Conservation (phyloP, 176 grass and related monocot genomes). For the Hyparrhenia diplandra region DNA sequence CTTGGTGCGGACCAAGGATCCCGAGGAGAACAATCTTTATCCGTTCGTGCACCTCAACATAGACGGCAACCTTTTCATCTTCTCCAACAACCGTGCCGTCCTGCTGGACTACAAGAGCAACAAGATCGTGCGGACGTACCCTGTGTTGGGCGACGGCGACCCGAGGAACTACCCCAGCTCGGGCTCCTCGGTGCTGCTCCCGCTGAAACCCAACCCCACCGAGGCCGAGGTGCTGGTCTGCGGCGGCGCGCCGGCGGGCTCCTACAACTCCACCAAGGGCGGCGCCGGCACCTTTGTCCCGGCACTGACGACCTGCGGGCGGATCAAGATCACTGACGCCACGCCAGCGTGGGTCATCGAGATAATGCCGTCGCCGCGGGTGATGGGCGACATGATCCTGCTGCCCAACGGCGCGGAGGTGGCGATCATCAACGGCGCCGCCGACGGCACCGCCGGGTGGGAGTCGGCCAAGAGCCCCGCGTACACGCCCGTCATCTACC, state of each 20-base stretch:
- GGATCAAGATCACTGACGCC: slow-evolving; percentile 72
- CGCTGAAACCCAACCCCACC: slow-evolving; percentile 49
- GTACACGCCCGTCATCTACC: slow-evolving; percentile 51
- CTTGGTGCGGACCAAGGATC: slow-evolving; percentile 40
- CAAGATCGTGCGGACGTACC: slow-evolving; percentile 52
- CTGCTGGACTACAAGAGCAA: slow-evolving; percentile 65
- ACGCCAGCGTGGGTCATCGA: slow-evolving; percentile 60
- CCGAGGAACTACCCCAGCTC: slow-evolving; percentile 83
- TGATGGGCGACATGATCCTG: slow-evolving; percentile 87
- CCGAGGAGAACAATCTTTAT: slow-evolving; percentile 83
- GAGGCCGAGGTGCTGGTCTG: slow-evolving; percentile 79
- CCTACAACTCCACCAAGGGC: slow-evolving; percentile 40
- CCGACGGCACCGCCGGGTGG: slow-evolving; percentile 65
- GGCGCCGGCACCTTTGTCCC: slow-evolving; percentile 17
- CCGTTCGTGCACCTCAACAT: slow-evolving; percentile 78
- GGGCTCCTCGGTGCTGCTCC: slow-evolving; percentile 70
- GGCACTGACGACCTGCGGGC: slow-evolving; percentile 60
- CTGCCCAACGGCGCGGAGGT: slow-evolving; percentile 67
- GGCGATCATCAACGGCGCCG: slow-evolving; percentile 66
- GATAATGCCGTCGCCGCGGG: slow-evolving; percentile 73
- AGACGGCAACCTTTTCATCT: slow-evolving; percentile 85
- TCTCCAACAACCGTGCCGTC: slow-evolving; percentile 73
- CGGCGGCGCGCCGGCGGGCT: slow-evolving; percentile 61
- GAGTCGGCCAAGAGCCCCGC: slow-evolving; percentile 39
- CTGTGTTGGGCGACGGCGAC: slow-evolving; percentile 45